Base-by-base conservation (phyloP, 768 basidiomycete genomes). In the Saitozyma podzolica region DNA sequence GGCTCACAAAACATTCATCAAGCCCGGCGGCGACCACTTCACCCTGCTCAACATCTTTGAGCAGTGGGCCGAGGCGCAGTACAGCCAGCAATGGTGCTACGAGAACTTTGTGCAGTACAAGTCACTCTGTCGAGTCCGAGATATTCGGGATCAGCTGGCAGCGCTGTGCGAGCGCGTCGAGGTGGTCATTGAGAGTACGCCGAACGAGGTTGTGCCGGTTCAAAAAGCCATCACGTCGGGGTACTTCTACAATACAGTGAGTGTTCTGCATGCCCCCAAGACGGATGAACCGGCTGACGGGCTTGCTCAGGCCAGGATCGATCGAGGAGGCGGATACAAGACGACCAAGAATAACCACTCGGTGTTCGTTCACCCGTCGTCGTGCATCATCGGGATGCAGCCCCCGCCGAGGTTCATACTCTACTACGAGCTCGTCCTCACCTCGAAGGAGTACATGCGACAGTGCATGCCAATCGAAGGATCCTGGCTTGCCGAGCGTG, bases 391-490 rank as follows among this genome's bases (percentile, higher is more conserved):
- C 86, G 91, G 97, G 71, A 87, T 88, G 76, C 94, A 97, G 69
- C 96, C 96, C 1, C 96, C 96, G 0, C 86, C 92, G 11, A 90
- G 89, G 76, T 89, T 90, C 14, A 77, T 98, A 9, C 78, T 96
- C 52, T 99, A 98, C 80, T 97, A 98, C 75, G 96, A 98, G 79
- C 85, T 99, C 20, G 95, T 99, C 20, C 89, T 95, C 85, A 99
- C 96, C 8, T 89, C 89, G 45, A 97, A 98, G 81, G 97, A 96
- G 40, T 99, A 96, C 75, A 89, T 97, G 86, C 84, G 91, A 65
- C 94, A 97, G 83, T 85, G 93, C 45, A 97, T 98, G 93, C 96
- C 98, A 72, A 97, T 98, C 76, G 97, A 98, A 77, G 91, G 95
- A 5, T 77, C 86, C 29, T 98, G 96, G 96, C 78, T 97, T 40